phyloP scores from a whole-genome alignment of 176 grass and related monocot species.

The Cymbopogon citratus region DNA sequence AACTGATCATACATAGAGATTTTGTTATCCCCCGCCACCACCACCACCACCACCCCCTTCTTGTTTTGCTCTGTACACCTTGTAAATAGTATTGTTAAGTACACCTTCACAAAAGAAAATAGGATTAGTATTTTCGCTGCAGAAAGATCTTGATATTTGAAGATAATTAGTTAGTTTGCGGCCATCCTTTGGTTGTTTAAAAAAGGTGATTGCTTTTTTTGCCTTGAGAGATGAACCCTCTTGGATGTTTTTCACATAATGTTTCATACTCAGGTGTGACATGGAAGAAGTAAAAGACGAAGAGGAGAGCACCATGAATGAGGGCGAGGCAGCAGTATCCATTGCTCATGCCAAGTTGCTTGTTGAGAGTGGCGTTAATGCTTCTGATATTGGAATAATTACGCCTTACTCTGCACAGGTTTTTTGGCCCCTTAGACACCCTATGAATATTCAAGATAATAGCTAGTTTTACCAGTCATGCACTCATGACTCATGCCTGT shows the following conservation, averaged over 20 bases:
- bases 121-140: constrained; percentile 12
- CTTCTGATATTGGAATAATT: constrained; percentile 96
- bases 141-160: no score
- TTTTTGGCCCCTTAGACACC: constrained; percentile 18
- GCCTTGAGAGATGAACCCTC: not conserved
- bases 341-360: constrained; percentile 83
- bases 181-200: constrained; percentile 7
- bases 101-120: constrained; percentile 8
- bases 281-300: constrained; percentile 99
- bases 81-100: not conserved
- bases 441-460: constrained; percentile 11
- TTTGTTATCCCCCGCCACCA: no score
- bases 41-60: no score
- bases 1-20: not conserved
- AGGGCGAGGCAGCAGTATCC: constrained; percentile 85
- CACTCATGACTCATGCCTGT: not conserved
- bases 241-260: constrained; percentile 10
- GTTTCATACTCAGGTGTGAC: constrained; percentile 59
- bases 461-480: not conserved
- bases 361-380: constrained; percentile 74
- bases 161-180: not conserved
- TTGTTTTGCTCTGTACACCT: not conserved
- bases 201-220: not conserved
- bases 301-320: constrained; percentile 93
- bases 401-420: constrained; percentile 95